Evolutionary conservation across 2,329 filamentous ascomycete genomes (phyloP).

Genomic region (Emericellopsis atlantica): DNA sequence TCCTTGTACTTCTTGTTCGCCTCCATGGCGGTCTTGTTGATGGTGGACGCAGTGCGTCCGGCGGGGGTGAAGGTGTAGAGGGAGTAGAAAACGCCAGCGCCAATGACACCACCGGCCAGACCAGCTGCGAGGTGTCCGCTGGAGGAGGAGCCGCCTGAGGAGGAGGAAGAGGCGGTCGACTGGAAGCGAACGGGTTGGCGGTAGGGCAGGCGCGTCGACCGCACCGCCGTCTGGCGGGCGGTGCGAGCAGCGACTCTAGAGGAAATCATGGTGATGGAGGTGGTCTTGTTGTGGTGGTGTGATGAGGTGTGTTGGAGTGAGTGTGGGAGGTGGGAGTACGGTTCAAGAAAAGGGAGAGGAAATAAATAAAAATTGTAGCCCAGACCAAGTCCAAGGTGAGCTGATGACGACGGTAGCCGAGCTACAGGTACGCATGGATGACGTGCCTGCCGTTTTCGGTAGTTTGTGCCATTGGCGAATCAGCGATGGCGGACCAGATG

Average conservation of each 20-base stretch:
- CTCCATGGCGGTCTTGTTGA: constrained; percentile 36
- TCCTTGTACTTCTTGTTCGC: constrained; percentile 48
- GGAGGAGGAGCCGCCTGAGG: constrained; percentile 12
- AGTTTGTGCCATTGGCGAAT: too few relatives aligned
- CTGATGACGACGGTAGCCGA: too few relatives aligned
- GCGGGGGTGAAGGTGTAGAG: constrained; percentile 30
- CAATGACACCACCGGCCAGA: constrained; percentile 28
- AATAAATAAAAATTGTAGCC: too few relatives aligned
- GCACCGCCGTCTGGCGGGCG: background rate
- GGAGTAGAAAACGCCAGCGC: constrained; percentile 27
- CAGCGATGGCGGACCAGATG: too few relatives aligned
- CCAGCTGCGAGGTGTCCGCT: constrained; percentile 24
- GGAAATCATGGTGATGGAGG: background rate
- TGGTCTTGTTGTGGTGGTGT: too few relatives aligned
- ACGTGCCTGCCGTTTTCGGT: too few relatives aligned
- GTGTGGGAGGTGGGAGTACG: too few relatives aligned
- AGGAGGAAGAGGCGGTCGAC: constrained; percentile 20
- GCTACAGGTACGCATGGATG: too few relatives aligned
- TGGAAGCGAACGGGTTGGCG: constrained; percentile 21
- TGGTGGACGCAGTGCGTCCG: constrained; percentile 23
- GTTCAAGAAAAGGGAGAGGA: too few relatives aligned
- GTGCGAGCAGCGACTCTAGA: background rate
- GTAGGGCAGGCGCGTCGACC: background rate
- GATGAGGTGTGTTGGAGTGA: too few relatives aligned
- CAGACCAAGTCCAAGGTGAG: too few relatives aligned